Evolutionary conservation across 805 yeast genomes (phyloP).

Genomic region (Kregervanrija pseudodelftensis): DNA sequence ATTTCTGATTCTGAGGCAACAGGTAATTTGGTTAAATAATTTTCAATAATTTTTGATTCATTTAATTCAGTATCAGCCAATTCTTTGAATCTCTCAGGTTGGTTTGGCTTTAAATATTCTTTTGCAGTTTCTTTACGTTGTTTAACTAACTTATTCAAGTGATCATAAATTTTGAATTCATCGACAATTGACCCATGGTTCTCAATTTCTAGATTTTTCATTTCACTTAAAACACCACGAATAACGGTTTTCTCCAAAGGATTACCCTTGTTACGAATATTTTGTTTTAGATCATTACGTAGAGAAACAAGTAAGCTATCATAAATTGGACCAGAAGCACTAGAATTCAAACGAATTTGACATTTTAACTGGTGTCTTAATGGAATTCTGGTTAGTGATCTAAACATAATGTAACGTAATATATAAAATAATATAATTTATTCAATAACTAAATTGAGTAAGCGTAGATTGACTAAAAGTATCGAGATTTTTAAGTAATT

Average conservation of each 20-base stretch:
- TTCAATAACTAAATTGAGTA: too few species aligned
- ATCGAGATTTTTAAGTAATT: too few species aligned
- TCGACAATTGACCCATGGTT: constrained; percentile 22
- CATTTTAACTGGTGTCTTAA: neutral
- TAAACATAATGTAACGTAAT: too few species aligned
- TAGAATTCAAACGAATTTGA: constrained; percentile 19
- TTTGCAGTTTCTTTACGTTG: constrained; percentile 33
- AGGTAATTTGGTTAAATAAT: constrained; percentile 29
- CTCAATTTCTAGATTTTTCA: constrained; percentile 32
- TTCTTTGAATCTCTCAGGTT: constrained; percentile 35
- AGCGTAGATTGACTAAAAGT: too few species aligned
- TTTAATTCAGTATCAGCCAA: constrained; percentile 31
- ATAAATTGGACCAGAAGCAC: constrained; percentile 16
- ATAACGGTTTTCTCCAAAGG: constrained; percentile 33
- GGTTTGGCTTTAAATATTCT: constrained; percentile 30
- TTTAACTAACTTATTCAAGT: constrained; percentile 31
- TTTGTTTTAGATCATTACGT: constrained; percentile 28
- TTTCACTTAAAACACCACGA: constrained; percentile 31
- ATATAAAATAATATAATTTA: too few species aligned
- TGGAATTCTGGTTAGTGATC: too few species aligned
- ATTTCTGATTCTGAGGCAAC: constrained; percentile 31
- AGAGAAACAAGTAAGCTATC: constrained; percentile 20
- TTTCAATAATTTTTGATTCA: constrained; percentile 30
- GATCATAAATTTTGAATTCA: constrained; percentile 27
- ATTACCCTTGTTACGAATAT: constrained; percentile 28